These are phyloP conservation scores for Aphanomyces invadans DNA, from an alignment of 352 stramenopile genomes.

Conservation along the genomic window DNA sequence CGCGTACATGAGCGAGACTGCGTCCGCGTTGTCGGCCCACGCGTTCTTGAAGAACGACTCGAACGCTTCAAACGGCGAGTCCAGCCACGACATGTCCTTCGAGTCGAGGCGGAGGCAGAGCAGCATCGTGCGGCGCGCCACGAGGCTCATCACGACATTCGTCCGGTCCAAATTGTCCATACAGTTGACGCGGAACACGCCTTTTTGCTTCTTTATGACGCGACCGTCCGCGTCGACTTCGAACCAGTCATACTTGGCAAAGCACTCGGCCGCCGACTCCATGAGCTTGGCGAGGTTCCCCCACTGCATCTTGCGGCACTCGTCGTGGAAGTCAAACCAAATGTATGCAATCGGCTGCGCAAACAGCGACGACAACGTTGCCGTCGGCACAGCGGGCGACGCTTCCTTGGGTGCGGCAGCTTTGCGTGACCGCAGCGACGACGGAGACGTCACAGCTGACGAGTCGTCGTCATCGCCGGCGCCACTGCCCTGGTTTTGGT, in stretches of 20 bases:
- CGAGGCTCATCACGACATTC: slow-evolving; percentile 95
- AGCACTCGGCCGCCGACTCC: slow-evolving; percentile 57
- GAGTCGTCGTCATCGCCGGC: slow-evolving; percentile 28
- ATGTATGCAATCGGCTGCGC: slow-evolving; percentile 71
- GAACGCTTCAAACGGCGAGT: slow-evolving; percentile 52
- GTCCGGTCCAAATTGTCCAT: slow-evolving; percentile 96
- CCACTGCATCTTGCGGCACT: slow-evolving; percentile 92
- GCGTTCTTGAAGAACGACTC: slow-evolving; percentile 78
- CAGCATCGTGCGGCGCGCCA: slow-evolving; percentile 80
- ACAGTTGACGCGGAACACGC: slow-evolving; percentile 92
- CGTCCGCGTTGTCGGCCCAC: slow-evolving; percentile 95
- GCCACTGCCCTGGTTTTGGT: slow-evolving; percentile 51
- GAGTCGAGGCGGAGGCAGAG: slow-evolving; percentile 44
- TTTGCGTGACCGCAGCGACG: slow-evolving; percentile 24
- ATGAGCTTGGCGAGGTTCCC: slow-evolving; percentile 87
- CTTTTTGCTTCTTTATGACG: slow-evolving; percentile 68
- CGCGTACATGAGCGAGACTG: slow-evolving; percentile 89
- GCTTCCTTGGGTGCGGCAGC: slow-evolving; percentile 24
- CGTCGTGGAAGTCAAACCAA: slow-evolving; percentile 97
- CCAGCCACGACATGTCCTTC: slow-evolving; percentile 32
- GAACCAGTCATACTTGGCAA: slow-evolving; percentile 60
- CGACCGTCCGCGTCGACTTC: slow-evolving; percentile 57
- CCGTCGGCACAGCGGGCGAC: slow-evolving; percentile 3
- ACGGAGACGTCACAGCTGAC: background rate
- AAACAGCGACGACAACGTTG: slow-evolving; percentile 39